These are phyloP conservation scores for Fusarium xyrophilum DNA, from an alignment of 2,329 filamentous ascomycete species.

Conservation along the genomic window DNA sequence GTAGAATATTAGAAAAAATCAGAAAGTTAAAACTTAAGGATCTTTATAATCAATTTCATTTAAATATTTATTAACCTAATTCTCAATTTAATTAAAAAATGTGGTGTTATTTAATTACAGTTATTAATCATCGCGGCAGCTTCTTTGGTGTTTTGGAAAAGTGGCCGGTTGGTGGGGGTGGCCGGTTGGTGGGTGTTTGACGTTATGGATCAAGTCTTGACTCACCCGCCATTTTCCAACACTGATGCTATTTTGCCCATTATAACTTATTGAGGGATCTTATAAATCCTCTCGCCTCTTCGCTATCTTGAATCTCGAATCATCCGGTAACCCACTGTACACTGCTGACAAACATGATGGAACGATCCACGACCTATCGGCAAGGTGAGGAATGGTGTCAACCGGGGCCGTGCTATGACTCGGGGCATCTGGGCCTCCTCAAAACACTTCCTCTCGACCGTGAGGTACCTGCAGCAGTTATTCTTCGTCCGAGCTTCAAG, in stretches of 20 bases:
- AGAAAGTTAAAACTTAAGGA: too few relatives aligned
- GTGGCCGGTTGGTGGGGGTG: too few relatives aligned
- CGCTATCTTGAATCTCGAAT: slow-evolving; percentile 5
- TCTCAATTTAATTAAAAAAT: too few relatives aligned
- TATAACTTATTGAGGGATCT: background rate
- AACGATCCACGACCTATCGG: background rate
- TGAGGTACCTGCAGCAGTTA: background rate
- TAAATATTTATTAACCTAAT: too few relatives aligned
- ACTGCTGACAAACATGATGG: slow-evolving; percentile 20
- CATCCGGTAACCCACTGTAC: background rate
- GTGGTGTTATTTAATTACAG: too few relatives aligned
- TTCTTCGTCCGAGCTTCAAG: background rate
- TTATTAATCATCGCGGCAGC: too few relatives aligned
- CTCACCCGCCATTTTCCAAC: background rate
- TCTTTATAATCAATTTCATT: too few relatives aligned
- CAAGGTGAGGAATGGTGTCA: background rate
- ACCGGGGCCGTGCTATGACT: background rate
- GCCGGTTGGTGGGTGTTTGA: too few relatives aligned
- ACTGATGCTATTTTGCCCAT: background rate
- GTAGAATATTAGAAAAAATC: too few relatives aligned
- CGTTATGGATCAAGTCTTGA: slow-evolving; percentile 10
- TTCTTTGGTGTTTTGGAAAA: too few relatives aligned
- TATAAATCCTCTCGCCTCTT: slow-evolving; percentile 9
- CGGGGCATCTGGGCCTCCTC: background rate
- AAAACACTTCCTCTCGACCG: slow-evolving; percentile 12